Evolutionary conservation across 2,329 filamentous ascomycete genomes (phyloP), one percentile per base, ranked within the genome.

Genomic region (Lizonia empirigonia): DNA sequence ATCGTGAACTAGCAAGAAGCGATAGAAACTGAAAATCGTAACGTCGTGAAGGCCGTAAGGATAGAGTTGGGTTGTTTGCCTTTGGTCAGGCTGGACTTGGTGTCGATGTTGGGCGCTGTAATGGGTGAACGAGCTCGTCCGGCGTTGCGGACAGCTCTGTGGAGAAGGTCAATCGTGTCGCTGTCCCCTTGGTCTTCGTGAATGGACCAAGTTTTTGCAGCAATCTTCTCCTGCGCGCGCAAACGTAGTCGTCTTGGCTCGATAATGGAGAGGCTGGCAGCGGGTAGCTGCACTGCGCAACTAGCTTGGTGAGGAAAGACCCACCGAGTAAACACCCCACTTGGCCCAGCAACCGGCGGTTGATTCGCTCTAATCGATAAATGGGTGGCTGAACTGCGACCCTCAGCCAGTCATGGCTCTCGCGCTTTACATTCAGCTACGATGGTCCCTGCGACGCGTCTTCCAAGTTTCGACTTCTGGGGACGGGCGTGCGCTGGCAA

Each of bases 61-160:
- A 52, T 50, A 46, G 48, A 54, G 45, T 33, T 44, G 24, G 36
- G 30, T 46, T 45, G 49, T 37, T 46, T 42, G 53, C 48, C 49
- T 55, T 54, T 48, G 55, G 54, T 55, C 60, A 62, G 50, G 50
- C 54, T 44, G 56, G 59, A 50, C 56, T 56, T 60, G 64, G 58
- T 60, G 20, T 44, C 27, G 44, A 38, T 24, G 47, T 57, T 45
- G 44, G 46, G 54, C 46, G 59, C 47, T 38, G 59, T 44, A 50
- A 52, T 45, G 50, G 22, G 41, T 48, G 39, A 57, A 53, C 53
- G 66, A 69, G 65, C 69, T 64, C 63, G 67, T 59, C 68, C 66
- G 63, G 47, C 61, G 54, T 34, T 55, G 63, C 65, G 67, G 67
- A 70, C 64, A 67, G 64, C 65, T 66, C 62, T 52, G 50, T 53